These are phyloP conservation scores for Cornus suecica DNA, from an alignment of 148 eudicot species.

Conservation along the genomic window DNA sequence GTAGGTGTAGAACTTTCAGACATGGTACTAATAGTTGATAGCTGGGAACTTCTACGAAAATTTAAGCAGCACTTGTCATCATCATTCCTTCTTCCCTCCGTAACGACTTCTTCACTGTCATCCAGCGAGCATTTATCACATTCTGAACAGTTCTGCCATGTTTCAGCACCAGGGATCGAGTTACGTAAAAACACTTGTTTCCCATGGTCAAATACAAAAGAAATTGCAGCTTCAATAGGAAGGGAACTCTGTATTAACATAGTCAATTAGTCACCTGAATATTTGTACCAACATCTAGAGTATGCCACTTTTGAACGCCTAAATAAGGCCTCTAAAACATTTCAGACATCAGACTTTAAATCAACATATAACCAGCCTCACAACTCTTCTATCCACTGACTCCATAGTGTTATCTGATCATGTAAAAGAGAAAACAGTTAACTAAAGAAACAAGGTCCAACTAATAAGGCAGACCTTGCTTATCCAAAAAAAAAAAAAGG, in stretches of 20 bases:
- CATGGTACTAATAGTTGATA: conserved; percentile 39
- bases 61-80: conserved; percentile 25
- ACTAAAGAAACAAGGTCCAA: conserved; percentile 1
- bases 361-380: conserved; percentile 6
- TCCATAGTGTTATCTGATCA: conserved; percentile 17
- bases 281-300: not conserved
- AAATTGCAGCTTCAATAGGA: conserved; percentile 22
- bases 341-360: not conserved
- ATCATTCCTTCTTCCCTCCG: conserved; percentile 20
- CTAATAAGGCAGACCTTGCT: not conserved
- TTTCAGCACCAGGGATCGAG: conserved; percentile 23
- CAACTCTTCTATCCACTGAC: conserved; percentile 1
- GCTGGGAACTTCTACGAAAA: conserved; percentile 39
- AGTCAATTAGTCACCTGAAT: conserved; percentile 19
- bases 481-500: not conserved
- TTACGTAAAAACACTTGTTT: conserved; percentile 13
- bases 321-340: not conserved
- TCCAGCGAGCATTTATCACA: conserved; percentile 20
- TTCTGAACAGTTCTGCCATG: conserved; percentile 34
- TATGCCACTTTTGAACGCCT: not conserved
- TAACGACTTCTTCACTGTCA: conserved; percentile 18
- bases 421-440: conserved; percentile 5
- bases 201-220: conserved; percentile 14
- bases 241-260: conserved; percentile 31
- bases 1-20: conserved; percentile 44